Evolutionary conservation across 2,329 filamentous ascomycete species (phyloP).

Genomic region (Lecanoromycetidae sp.): DNA sequence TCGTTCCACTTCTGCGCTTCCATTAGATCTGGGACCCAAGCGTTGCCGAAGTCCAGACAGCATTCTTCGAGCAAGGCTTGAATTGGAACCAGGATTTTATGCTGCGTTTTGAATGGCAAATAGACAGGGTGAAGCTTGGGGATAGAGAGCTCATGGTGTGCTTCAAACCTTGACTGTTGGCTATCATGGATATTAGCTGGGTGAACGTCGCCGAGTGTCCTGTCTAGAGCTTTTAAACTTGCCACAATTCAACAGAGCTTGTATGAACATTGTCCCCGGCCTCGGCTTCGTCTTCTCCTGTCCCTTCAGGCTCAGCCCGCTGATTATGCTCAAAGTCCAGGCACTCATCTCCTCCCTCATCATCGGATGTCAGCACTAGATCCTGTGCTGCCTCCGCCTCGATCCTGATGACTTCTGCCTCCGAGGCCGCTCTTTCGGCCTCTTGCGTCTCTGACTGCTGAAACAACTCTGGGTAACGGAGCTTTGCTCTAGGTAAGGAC

Average conservation of each 20-base stretch:
- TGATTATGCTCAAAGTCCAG: slow-evolving; percentile 1
- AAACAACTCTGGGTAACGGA: slow-evolving; percentile 12
- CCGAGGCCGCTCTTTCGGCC: slow-evolving; percentile 9
- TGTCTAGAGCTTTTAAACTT: slow-evolving; percentile 2
- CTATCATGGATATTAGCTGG: slow-evolving; percentile 5
- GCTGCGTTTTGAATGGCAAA: slow-evolving; percentile 19
- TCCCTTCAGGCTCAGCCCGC: slow-evolving; percentile 2
- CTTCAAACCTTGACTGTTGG: slow-evolving; percentile 2
- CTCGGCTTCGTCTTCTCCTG: slow-evolving; percentile 1
- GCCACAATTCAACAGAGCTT: background rate
- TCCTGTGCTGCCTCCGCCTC: slow-evolving; percentile 11
- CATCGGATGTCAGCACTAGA: slow-evolving; percentile 4
- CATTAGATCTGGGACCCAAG: slow-evolving; percentile 15
- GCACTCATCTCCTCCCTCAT: slow-evolving; percentile 6
- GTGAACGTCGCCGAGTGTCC: slow-evolving; percentile 1
- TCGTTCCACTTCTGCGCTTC: slow-evolving; percentile 15
- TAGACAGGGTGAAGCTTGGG: slow-evolving; percentile 17
- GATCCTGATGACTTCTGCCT: slow-evolving; percentile 8
- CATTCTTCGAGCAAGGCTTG: slow-evolving; percentile 18
- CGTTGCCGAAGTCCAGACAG: slow-evolving; percentile 16
- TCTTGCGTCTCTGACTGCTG: slow-evolving; percentile 7
- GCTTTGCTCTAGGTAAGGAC: slow-evolving; percentile 1
- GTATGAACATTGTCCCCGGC: slow-evolving; percentile 4
- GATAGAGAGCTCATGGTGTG: slow-evolving; percentile 10
- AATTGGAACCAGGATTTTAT: slow-evolving; percentile 14